phyloP scores from a whole-genome alignment of 1,284 basidiomycete genomes.

The Rhodotorula sp. region DNA sequence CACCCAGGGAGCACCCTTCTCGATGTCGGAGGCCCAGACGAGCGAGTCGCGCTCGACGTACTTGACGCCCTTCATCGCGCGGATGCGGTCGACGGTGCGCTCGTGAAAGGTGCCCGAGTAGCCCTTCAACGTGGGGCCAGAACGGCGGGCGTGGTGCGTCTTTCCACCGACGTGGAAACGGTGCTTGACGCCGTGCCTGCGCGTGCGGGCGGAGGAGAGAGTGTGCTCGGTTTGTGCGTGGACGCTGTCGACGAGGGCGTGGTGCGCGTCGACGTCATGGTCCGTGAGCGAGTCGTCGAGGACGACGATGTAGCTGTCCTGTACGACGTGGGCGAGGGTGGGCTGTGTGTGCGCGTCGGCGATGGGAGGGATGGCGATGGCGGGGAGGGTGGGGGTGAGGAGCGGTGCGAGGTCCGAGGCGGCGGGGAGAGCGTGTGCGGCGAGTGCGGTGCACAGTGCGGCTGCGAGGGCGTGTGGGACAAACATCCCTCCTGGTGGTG shows the following conservation, averaged over 20 bases:
- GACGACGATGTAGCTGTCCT: slow-evolving; percentile 71
- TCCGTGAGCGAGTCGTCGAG: slow-evolving; percentile 73
- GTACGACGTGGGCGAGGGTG: slow-evolving; percentile 40
- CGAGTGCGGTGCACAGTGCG: slow-evolving; percentile 12
- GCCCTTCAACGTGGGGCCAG: slow-evolving; percentile 58
- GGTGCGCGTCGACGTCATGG: slow-evolving; percentile 57
- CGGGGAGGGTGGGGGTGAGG: slow-evolving; percentile 29
- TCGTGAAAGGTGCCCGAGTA: slow-evolving; percentile 83
- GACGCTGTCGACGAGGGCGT: slow-evolving; percentile 24
- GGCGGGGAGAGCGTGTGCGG: too few species aligned
- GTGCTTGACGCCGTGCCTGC: slow-evolving; percentile 62
- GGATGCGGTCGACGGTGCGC: slow-evolving; percentile 72
- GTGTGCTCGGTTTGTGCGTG: slow-evolving; percentile 27
- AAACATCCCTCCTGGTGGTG: not conserved
- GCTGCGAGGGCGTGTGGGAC: slow-evolving; percentile 15
- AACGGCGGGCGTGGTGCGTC: slow-evolving; percentile 9
- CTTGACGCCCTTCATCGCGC: slow-evolving; percentile 83
- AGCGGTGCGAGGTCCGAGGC: slow-evolving; percentile 25
- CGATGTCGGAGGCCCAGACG: slow-evolving; percentile 59
- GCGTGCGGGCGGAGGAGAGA: not conserved
- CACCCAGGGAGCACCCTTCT: slow-evolving; percentile 88
- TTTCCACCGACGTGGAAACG: slow-evolving; percentile 62
- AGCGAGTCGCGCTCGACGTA: slow-evolving; percentile 92
- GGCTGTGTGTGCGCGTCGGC: not conserved
- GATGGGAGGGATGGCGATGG: not conserved